Conservation (phyloP, 495 filamentous ascomycete genomes). For the Recurvomyces mirabilis region DNA sequence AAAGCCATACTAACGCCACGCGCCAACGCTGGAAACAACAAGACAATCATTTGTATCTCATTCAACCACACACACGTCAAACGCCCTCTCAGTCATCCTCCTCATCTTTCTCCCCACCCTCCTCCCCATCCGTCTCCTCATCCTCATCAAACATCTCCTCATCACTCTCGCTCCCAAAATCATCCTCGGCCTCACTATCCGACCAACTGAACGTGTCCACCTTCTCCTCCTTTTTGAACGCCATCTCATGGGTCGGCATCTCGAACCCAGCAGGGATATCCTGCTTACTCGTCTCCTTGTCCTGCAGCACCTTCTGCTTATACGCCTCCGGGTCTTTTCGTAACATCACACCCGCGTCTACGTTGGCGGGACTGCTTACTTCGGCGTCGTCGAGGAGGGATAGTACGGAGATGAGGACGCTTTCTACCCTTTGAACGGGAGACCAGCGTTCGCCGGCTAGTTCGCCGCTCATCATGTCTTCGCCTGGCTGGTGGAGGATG, state of each 20-base stretch:
- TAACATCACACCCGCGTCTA: constrained; percentile 81
- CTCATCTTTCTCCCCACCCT: constrained; percentile 22
- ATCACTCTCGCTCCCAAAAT: constrained; percentile 63
- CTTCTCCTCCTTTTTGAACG: constrained; percentile 51
- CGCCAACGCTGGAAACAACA: constrained; percentile 15
- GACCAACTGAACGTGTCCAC: constrained; percentile 66
- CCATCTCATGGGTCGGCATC: constrained; percentile 64
- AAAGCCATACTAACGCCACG: too few species aligned
- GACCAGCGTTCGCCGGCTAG: constrained; percentile 83
- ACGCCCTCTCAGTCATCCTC: constrained; percentile 19
- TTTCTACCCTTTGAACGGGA: constrained; percentile 83
- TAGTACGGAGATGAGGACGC: constrained; percentile 82
- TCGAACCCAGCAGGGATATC: constrained; percentile 73
- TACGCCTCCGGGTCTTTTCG: constrained; percentile 59
- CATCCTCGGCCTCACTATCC: constrained; percentile 63
- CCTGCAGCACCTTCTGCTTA: constrained; percentile 52
- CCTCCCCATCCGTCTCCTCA: constrained; percentile 22
- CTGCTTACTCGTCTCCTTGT: constrained; percentile 59
- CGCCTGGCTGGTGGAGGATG: constrained; percentile 84
- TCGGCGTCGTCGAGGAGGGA: constrained; percentile 93
- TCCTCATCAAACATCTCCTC: constrained; percentile 30
- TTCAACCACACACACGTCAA: too few species aligned
- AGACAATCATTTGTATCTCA: too few species aligned
- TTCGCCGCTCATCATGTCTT: constrained; percentile 87
- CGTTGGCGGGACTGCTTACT: constrained; percentile 84